Evolutionary conservation across 2,329 filamentous ascomycete species (phyloP).

Genomic region (Trichoderma pleuroti): DNA sequence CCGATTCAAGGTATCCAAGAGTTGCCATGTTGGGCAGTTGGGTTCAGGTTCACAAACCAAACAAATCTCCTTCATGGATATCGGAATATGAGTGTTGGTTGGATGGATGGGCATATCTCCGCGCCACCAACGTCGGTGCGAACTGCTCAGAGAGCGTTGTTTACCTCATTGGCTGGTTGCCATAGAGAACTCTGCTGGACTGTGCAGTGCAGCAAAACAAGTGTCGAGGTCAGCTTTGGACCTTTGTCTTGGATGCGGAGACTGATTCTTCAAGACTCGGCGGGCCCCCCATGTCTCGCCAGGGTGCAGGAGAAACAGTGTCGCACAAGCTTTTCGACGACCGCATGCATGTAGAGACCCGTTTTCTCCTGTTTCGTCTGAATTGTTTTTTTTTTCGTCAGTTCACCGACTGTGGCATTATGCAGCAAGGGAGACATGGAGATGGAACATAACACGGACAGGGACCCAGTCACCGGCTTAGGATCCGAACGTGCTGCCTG

Average conservation of each 20-base stretch:
- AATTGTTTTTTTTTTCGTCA: neutral
- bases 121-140: neutral
- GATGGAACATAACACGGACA: constrained; percentile 4
- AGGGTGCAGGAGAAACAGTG: neutral
- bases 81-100: neutral
- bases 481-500: constrained; percentile 14
- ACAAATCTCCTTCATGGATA: neutral
- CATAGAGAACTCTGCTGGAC: neutral
- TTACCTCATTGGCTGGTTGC: neutral
- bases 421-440: constrained; percentile 14
- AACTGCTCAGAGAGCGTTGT: neutral
- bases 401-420: constrained; percentile 4
- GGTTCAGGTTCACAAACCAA: neutral
- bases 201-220: neutral
- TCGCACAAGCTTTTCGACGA: neutral
- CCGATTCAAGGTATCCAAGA: neutral
- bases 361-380: constrained; percentile 18
- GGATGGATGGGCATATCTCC: neutral
- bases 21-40: neutral
- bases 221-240: neutral
- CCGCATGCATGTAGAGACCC: constrained; percentile 5
- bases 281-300: neutral
- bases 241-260: neutral
- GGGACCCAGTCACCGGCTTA: constrained; percentile 1
- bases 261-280: neutral